A percentile compares a stretch with the other conserved stretches of the same genome.
Evolutionary conservation across 2,329 filamentous ascomycete species (phyloP).

Genomic region (Neonectria coccinea): DNA sequence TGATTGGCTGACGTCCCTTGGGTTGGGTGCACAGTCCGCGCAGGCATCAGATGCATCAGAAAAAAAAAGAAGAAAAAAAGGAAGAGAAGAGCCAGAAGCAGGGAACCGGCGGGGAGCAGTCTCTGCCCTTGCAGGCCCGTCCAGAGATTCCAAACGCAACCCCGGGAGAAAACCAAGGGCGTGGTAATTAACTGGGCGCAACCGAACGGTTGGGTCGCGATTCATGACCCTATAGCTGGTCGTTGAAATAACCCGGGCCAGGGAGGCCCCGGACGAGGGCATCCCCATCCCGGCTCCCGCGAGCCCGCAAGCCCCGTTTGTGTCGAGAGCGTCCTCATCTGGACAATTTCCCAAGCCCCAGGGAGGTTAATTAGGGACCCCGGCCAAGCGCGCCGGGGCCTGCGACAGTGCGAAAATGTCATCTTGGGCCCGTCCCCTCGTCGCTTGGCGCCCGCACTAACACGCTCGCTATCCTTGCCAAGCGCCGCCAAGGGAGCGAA

Average conservation of each 20-base stretch:
- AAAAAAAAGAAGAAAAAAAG: not conserved
- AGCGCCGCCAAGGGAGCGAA: not conserved
- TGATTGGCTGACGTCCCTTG: constrained; percentile 14
- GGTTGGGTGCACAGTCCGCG: constrained; percentile 8
- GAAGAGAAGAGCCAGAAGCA: constrained; percentile 16
- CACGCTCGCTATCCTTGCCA: constrained; percentile 2
- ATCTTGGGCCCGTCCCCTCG: constrained; percentile 1
- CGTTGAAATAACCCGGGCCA: constrained; percentile 11
- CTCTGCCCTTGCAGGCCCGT: not conserved
- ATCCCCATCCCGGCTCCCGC: constrained; percentile 39
- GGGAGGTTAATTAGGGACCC: not conserved
- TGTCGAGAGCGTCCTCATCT: constrained; percentile 6
- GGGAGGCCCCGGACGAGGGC: constrained; percentile 18
- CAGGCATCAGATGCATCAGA: constrained; percentile 1
- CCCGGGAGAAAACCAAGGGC: constrained; percentile 4
- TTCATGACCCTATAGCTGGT: constrained; percentile 1
- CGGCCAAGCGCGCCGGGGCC: not conserved
- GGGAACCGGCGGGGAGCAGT: constrained; percentile 1
- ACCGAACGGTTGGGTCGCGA: constrained; percentile 43
- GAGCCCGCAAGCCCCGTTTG: not conserved
- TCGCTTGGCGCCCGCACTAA: constrained; percentile 27
- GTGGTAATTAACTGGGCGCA: constrained; percentile 42
- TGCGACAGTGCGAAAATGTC: constrained; percentile 22
- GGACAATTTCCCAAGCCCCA: constrained; percentile 33
- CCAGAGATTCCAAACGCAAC: not conserved